A percentile compares a stretch with the other conserved stretches of the same genome.
phyloP scores from a whole-genome alignment of 192 early-diverging fungal species.

The Mortierella hygrophila region DNA sequence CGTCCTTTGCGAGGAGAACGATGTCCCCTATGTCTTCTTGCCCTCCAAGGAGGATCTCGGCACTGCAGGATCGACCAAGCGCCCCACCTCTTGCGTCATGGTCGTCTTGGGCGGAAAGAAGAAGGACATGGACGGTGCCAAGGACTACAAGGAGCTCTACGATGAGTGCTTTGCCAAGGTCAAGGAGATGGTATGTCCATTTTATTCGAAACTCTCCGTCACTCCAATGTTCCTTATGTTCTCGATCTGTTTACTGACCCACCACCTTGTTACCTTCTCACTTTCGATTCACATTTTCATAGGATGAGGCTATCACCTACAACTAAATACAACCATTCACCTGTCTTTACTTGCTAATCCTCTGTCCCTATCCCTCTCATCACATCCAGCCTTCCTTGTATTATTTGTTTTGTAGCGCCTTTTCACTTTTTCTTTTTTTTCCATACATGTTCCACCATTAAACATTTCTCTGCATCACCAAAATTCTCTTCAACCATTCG shows the following conservation, averaged over 20 bases:
- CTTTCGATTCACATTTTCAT: background rate
- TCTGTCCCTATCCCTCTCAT: background rate
- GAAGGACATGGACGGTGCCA: conserved; percentile 74
- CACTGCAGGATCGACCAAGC: conserved; percentile 91
- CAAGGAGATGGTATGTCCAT: conserved; percentile 75
- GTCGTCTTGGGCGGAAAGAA: conserved; percentile 85
- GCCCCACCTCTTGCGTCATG: conserved; percentile 94
- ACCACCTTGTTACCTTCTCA: background rate
- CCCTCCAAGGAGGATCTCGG: conserved; percentile 97
- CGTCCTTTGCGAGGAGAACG: conserved; percentile 95
- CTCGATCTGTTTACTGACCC: background rate
- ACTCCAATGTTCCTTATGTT: background rate
- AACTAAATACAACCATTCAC: conserved; percentile 5
- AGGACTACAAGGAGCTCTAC: conserved; percentile 90
- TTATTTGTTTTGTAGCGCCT: conserved; percentile 16
- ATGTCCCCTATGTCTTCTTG: conserved; percentile 97
- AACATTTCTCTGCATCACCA: conserved; percentile 10
- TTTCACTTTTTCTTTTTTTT: conserved; percentile 2
- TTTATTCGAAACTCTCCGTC: background rate
- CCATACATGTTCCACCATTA: conserved; percentile 6
- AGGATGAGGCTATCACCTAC: conserved; percentile 49
- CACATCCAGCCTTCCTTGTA: conserved; percentile 8
- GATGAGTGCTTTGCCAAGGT: conserved; percentile 85
- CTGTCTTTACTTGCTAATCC: conserved; percentile 9
- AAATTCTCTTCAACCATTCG: background rate